Evolutionary conservation across 352 stramenopile species (phyloP), one percentile per base, ranked within the genome.

Genomic region (Globisporangium cystogenes): DNA sequence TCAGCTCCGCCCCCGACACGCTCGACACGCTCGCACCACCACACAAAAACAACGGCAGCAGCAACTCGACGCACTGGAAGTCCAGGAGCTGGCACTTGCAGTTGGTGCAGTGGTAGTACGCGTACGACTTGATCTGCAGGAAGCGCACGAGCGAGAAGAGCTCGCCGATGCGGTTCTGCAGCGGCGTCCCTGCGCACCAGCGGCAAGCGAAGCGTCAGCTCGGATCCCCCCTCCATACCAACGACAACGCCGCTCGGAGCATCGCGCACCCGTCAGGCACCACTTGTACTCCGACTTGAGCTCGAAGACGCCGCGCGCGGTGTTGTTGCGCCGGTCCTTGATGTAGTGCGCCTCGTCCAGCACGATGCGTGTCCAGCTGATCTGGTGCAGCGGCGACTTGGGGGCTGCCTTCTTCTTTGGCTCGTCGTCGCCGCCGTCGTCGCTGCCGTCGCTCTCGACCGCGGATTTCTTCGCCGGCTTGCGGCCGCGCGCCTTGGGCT

Each of bases 81-180:
- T 99, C 90, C 24, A 99, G 67, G 67, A 84, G 90, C 67, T 98
- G 97, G 54, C 96, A 99, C 24, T 91, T 75, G 74, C 96, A 99
- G 40, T 70, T 59, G 10, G 71, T 91, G 75, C 97, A 99, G 59
- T 98, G 96, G 67, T 99, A 99, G 72, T 97, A 99, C 3, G 95
- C 97, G 72, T 97, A 99, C 18, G 93, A 96, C 65, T 99, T 91
- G 31, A 99, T 89, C 48, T 97, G 82, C 6, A 99, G 64, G 59
- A 99, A 99, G 4, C 97, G 84, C 51, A 99, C 90, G 11, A 99
- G 78, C 18, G 91, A 98, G 65, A 99, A 99, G 36, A 99, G 86
- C 65, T 93, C 82, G 14, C 87, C 80, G 42, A 96, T 95, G 8
- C 91, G 87, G 51, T 98, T 98, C 68, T 99, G 95, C 35, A 99